A percentile compares a stretch with the other conserved stretches of the same genome.
These are phyloP conservation scores for Dictyostelium brefeldianum DNA, from an alignment of 78 protist species.

Conservation along the genomic window DNA sequence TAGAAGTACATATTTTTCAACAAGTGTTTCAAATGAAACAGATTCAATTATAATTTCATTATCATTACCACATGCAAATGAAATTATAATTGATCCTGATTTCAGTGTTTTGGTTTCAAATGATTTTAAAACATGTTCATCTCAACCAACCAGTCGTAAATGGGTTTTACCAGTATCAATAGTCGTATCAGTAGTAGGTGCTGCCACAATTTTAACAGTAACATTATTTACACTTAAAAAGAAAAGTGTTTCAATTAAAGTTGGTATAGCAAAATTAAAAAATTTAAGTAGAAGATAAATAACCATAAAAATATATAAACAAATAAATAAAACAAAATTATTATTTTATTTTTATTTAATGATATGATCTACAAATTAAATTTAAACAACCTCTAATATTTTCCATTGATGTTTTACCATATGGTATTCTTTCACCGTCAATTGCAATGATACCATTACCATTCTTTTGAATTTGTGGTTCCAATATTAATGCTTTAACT, in stretches of 20 bases:
- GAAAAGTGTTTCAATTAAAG: too few species aligned
- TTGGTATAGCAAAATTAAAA: too few species aligned
- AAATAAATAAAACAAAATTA: too few species aligned
- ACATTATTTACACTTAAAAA: too few species aligned
- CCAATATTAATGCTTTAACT: slow-evolving; percentile 45
- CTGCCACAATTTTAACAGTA: too few species aligned
- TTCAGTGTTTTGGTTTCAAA: neutral
- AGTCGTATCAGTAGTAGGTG: too few species aligned
- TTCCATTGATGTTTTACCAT: slow-evolving; percentile 65
- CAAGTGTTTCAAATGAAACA: neutral
- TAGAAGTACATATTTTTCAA: neutral
- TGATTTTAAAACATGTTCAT: too few species aligned
- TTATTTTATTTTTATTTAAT: too few species aligned
- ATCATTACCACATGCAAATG: neutral
- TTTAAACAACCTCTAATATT: slow-evolving; percentile 72
- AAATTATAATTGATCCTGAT: neutral
- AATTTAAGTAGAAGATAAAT: too few species aligned
- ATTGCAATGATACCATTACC: slow-evolving; percentile 63
- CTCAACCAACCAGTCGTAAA: too few species aligned
- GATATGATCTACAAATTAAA: slow-evolving; percentile 50
- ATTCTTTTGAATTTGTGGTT: slow-evolving; percentile 31
- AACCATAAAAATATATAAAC: too few species aligned
- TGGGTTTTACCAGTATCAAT: too few species aligned
- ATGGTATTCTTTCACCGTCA: slow-evolving; percentile 72
- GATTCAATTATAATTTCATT: neutral